phyloP scores from a whole-genome alignment of 371 early-diverging fungal genomes.

The Haplosporangium sp. region DNA sequence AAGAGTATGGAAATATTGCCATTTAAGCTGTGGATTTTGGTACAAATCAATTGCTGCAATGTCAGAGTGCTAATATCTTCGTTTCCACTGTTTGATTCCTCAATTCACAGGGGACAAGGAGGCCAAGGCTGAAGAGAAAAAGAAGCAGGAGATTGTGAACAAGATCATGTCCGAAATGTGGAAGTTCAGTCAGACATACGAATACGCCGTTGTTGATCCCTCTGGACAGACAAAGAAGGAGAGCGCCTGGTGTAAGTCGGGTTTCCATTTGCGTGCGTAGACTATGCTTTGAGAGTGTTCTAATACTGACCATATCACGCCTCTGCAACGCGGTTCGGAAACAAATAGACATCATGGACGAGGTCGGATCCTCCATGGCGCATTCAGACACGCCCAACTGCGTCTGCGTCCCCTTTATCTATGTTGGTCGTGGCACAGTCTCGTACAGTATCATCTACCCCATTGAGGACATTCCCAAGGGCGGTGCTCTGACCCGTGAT shows the following conservation, averaged over 20 bases:
- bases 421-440: constrained; percentile 68
- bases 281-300: too few species aligned
- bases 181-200: constrained; percentile 67
- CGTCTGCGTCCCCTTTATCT: constrained; percentile 67
- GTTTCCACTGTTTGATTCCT: neutral
- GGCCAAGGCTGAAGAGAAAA: constrained; percentile 48
- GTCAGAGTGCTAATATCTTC: neutral
- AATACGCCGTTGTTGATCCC: constrained; percentile 65
- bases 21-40: too few species aligned
- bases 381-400: constrained; percentile 69
- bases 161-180: constrained; percentile 62
- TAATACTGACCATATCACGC: too few species aligned
- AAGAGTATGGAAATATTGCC: constrained; percentile 17
- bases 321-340: constrained; percentile 29
- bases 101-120: constrained; percentile 38
- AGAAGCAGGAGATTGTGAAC: constrained; percentile 46
- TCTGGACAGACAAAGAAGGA: constrained; percentile 65
- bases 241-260: constrained; percentile 68
- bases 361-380: constrained; percentile 69
- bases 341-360: constrained; percentile 52
- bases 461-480: constrained; percentile 62
- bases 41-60: too few species aligned
- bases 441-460: constrained; percentile 72
- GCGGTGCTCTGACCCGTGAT: constrained; percentile 63
- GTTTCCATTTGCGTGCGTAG: neutral